phyloP scores from a whole-genome alignment of 1,284 basidiomycete genomes.

The Ceratobasidium sp. region DNA sequence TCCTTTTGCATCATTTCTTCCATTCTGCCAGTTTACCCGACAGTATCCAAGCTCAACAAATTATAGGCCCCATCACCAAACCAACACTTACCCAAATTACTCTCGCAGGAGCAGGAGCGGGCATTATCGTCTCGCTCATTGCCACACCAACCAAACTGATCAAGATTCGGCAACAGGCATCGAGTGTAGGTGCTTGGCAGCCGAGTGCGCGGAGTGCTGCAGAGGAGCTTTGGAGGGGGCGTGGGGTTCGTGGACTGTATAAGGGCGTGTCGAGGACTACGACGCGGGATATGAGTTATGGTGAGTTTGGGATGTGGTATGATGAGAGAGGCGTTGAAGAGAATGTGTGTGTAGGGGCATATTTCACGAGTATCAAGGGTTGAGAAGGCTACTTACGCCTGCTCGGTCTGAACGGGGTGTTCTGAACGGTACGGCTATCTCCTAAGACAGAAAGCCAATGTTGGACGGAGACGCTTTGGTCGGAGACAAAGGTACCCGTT shows the following conservation, averaged over 20 bases:
- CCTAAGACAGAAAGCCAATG: slow-evolving; percentile 39
- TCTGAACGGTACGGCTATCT: slow-evolving; percentile 40
- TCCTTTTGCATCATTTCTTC: neutral
- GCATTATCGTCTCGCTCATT: slow-evolving; percentile 79
- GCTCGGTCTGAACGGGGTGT: slow-evolving; percentile 47
- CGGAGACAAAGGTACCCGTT: slow-evolving; percentile 58
- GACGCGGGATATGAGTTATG: slow-evolving; percentile 81
- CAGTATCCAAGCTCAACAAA: slow-evolving; percentile 68
- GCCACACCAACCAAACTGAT: slow-evolving; percentile 86
- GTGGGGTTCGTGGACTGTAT: slow-evolving; percentile 78
- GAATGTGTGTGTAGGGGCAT: slow-evolving; percentile 54
- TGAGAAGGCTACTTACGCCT: slow-evolving; percentile 69
- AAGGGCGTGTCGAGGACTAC: slow-evolving; percentile 79
- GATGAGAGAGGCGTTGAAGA: neutral
- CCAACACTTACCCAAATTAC: slow-evolving; percentile 77
- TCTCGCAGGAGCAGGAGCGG: slow-evolving; percentile 81
- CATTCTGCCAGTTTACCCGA: no score
- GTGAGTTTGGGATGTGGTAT: slow-evolving; percentile 59
- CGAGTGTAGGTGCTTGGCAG: slow-evolving; percentile 57
- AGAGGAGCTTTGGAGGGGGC: slow-evolving; percentile 65
- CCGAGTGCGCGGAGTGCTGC: slow-evolving; percentile 67
- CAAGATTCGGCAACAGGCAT: slow-evolving; percentile 84
- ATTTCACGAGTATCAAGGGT: slow-evolving; percentile 86
- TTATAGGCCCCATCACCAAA: slow-evolving; percentile 59
- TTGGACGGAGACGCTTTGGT: slow-evolving; percentile 53